Base-by-base conservation (phyloP, 305 asterid genomes). In the Rubia peregrina region DNA sequence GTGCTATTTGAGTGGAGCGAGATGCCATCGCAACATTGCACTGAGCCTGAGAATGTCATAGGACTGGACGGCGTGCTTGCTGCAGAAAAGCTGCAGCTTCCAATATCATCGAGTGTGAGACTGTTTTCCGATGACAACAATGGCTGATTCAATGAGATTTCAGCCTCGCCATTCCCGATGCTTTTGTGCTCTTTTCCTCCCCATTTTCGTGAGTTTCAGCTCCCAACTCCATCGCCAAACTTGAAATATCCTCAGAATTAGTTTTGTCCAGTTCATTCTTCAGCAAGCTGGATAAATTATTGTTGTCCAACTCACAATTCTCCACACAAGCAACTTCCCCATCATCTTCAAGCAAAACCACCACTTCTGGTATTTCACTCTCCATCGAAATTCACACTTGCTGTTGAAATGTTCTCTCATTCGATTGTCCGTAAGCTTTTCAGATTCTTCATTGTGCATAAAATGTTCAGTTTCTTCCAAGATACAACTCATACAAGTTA, bases 1-100 rank as follows among this genome's bases (percentile, higher is more conserved):
- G 80, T 72, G 83, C 82, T 78, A 38, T 67, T 79, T 3, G 80
- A 76, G 13, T 76, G 75, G 1, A 72, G 53, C n/a, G 83, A 79
- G 64, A 73, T 73, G 80, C 42, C 65, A 44, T 67, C 80, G 9
- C 68, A 60, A 59, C 17, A 26, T 65, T 62, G 67, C 46, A 65
- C 65, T 30, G 51, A 36, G 5, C 72, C 66, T 9, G 80, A 73
- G 74, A 69, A 65, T 30, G 53, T 14, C 40, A 70, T 21, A 30
- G 48, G 63, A 14, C 64, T 57, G 0, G 73, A 44, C 6, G 70
- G 22, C 16, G 51, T 65, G 72, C 65, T 75, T 60, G 65, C 59
- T 67, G 61, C 46, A 11, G 71, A 65, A 38, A 73, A 73, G 33
- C 69, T 67, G 6, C 73, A 10, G 46, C 51, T 61, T 59, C 61